Percentiles rank a stretch among this genome's conserved stretches.
Evolutionary conservation across 805 yeast genomes (phyloP).

Genomic region (Yamadazyma tumulicola): DNA sequence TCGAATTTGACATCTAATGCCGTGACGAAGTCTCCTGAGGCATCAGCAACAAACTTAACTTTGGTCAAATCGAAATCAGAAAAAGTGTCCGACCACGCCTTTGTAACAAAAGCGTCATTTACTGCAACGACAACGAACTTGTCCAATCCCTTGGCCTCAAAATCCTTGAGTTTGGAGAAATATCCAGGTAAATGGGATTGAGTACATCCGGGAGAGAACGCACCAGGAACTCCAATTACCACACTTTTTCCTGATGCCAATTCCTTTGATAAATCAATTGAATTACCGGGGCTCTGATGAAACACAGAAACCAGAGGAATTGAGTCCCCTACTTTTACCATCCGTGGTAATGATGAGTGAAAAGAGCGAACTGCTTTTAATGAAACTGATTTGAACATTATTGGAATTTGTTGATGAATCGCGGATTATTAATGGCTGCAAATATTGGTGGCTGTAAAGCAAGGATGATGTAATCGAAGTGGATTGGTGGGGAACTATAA

Average conservation of each 20-base stretch:
- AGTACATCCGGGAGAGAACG: conserved; percentile 78
- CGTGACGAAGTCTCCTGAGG: conserved; percentile 67
- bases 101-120: conserved; percentile 82
- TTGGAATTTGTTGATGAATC: no score
- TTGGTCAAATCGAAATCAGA: no score
- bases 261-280: conserved; percentile 52
- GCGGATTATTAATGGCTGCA: no score
- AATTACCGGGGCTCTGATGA: conserved; percentile 64
- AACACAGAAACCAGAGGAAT: conserved; percentile 57
- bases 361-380: no score
- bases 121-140: conserved; percentile 69
- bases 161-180: conserved; percentile 45
- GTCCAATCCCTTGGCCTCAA: conserved; percentile 63
- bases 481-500: no score
- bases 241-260: conserved; percentile 31
- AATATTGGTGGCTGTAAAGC: no score
- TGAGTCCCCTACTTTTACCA: conserved; percentile 47
- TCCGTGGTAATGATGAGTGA: no score
- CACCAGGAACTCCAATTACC: conserved; percentile 50
- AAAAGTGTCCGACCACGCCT: conserved; percentile 70
- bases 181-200: conserved; percentile 75
- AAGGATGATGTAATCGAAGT: no score
- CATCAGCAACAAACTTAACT: conserved; percentile 70
- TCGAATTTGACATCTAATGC: conserved; percentile 69
- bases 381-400: no score